phyloP scores from a whole-genome alignment of 495 filamentous ascomycete species.

The Amphirosellinia nigrospora region DNA sequence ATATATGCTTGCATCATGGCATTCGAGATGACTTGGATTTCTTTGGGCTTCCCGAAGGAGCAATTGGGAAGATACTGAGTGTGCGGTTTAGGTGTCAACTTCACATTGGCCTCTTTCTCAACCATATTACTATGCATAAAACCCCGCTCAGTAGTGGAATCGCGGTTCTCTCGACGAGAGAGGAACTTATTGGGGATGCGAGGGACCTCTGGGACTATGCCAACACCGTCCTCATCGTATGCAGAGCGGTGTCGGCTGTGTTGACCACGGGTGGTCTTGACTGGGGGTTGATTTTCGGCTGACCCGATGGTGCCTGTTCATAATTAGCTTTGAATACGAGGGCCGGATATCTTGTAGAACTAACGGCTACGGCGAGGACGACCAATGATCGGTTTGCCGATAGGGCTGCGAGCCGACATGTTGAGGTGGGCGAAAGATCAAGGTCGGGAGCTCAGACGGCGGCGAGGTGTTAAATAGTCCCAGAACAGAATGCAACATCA shows the following conservation, averaged over 20 bases:
- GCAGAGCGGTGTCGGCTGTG: not conserved
- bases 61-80: slow-evolving; percentile 27
- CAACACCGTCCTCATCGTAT: not conserved
- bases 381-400: slow-evolving; percentile 8
- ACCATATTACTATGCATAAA: not conserved
- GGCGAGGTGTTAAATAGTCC: not conserved
- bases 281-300: not conserved
- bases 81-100: not conserved
- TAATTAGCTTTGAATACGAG: not conserved
- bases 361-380: slow-evolving; percentile 22
- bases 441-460: not conserved
- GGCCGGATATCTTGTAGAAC: not conserved
- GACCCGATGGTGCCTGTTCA: slow-evolving; percentile 1
- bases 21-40: slow-evolving; percentile 26
- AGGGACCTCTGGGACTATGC: slow-evolving; percentile 13
- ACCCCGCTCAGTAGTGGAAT: not conserved
- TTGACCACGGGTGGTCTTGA: not conserved
- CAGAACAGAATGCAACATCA: not conserved
- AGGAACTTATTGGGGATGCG: slow-evolving; percentile 15
- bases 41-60: slow-evolving; percentile 10
- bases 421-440: not conserved
- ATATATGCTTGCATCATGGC: slow-evolving; percentile 34
- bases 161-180: not conserved
- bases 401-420: slow-evolving; percentile 19
- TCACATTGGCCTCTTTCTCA: not conserved